Evolutionary conservation across 305 asterid species (phyloP).

Genomic region (Euphrasia arctica): DNA sequence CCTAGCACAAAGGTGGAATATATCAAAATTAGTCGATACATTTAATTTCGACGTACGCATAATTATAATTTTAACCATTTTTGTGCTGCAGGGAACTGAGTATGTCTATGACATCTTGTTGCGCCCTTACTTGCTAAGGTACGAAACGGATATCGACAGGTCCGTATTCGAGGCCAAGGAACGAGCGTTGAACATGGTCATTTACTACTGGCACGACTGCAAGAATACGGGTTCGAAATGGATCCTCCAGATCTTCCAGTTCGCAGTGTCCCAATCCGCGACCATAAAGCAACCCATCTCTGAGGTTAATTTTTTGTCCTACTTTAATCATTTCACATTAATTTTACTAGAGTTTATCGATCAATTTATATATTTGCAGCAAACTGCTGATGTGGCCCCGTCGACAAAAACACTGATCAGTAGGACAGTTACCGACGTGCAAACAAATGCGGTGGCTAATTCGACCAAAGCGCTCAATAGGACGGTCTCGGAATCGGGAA

Average conservation of each 20-base stretch:
- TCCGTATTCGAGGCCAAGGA: conserved; percentile 48
- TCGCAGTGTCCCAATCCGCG: conserved; percentile 39
- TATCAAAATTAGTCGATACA: neutral
- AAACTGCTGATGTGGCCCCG: neutral
- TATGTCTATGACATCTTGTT: conserved; percentile 56
- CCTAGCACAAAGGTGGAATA: conserved; percentile 62
- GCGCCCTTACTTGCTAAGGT: conserved; percentile 53
- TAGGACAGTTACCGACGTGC: neutral
- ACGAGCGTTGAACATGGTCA: conserved; percentile 61
- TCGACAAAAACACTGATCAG: neutral
- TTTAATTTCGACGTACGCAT: neutral
- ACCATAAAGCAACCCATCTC: conserved; percentile 33
- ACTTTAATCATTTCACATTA: no score
- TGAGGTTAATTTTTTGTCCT: conserved; percentile 30
- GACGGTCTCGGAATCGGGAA: conserved; percentile 27
- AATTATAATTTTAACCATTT: neutral
- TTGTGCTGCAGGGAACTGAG: conserved; percentile 51
- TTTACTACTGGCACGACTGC: conserved; percentile 63
- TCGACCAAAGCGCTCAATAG: conserved; percentile 32
- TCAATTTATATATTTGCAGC: neutral
- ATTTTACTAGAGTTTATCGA: neutral
- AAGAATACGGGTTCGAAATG: conserved; percentile 56
- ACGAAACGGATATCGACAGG: conserved; percentile 60
- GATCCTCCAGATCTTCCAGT: conserved; percentile 44
- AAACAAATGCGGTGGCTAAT: neutral